Conservation (phyloP, 2,329 filamentous ascomycete species). For the Microsporum canis region DNA sequence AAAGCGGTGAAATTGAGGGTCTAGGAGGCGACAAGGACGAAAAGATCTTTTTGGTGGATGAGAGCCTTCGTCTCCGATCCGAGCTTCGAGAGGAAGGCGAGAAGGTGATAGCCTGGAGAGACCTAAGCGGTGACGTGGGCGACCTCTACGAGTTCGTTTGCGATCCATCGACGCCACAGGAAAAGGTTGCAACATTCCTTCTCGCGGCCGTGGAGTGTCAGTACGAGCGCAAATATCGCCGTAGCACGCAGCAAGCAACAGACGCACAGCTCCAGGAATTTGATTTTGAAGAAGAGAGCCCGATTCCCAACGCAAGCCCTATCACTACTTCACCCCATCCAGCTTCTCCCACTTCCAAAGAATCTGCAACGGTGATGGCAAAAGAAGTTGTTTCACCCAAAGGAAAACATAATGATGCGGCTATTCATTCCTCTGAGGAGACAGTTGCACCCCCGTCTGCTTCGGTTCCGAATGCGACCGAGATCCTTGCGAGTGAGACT, state of each 20-base stretch:
- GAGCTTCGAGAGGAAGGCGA: conserved; percentile 70
- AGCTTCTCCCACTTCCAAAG: conserved; percentile 27
- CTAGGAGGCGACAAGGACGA: conserved; percentile 76
- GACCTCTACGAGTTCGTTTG: conserved; percentile 98
- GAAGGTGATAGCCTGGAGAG: conserved; percentile 85
- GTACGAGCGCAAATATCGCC: conserved; percentile 91
- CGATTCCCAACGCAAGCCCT: conserved; percentile 50
- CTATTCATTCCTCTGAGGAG: conserved; percentile 36
- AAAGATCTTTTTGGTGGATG: conserved; percentile 92
- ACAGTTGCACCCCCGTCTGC: conserved; percentile 51
- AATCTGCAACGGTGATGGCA: conserved; percentile 36
- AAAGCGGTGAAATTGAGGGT: conserved; percentile 66
- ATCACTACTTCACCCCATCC: conserved; percentile 35
- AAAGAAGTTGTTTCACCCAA: conserved; percentile 34
- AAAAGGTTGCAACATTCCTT: conserved; percentile 69
- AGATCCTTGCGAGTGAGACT: conserved; percentile 61
- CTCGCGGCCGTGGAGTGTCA: conserved; percentile 81
- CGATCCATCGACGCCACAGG: conserved; percentile 57
- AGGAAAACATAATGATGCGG: conserved; percentile 25
- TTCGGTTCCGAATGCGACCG: conserved; percentile 54
- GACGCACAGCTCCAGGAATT: conserved; percentile 73
- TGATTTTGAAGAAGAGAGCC: conserved; percentile 55
- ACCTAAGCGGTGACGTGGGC: conserved; percentile 82
- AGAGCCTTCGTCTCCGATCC: conserved; percentile 74
- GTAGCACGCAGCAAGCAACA: conserved; percentile 66